These are phyloP conservation scores for Entophlyctis luteolus DNA, from an alignment of 192 early-diverging fungal species.

Conservation along the genomic window DNA sequence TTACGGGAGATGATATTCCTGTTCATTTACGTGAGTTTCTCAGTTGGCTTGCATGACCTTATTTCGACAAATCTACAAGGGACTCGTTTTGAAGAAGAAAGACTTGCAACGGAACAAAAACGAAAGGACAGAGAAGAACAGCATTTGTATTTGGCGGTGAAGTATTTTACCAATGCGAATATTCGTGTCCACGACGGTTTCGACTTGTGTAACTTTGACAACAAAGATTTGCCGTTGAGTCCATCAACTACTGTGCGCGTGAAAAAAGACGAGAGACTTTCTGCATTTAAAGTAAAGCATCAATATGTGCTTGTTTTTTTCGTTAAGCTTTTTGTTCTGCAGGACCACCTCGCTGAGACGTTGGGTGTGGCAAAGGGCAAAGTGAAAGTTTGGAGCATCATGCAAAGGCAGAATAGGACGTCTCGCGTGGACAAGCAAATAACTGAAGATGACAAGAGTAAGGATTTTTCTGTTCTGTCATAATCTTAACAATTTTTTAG, in stretches of 20 bases:
- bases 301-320: neutral
- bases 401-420: conserved; percentile 87
- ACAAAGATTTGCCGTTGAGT: conserved; percentile 33
- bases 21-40: conserved; percentile 67
- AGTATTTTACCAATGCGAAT: conserved; percentile 61
- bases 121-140: conserved; percentile 69
- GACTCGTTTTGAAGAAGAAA: conserved; percentile 56
- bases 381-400: conserved; percentile 80
- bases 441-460: conserved; percentile 45
- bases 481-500: neutral
- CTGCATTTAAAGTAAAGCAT: conserved; percentile 28
- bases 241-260: conserved; percentile 39
- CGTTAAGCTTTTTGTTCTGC: neutral
- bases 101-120: conserved; percentile 51
- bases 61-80: neutral
- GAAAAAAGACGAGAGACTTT: conserved; percentile 55
- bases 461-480: conserved; percentile 28
- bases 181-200: conserved; percentile 74
- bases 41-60: too few relatives aligned
- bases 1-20: conserved; percentile 71
- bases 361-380: conserved; percentile 44
- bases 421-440: conserved; percentile 76
- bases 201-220: conserved; percentile 77
- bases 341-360: conserved; percentile 44
- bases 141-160: conserved; percentile 61